Base-by-base conservation (phyloP, 2,329 filamentous ascomycete genomes). In the Colletotrichum orchidophilum region DNA sequence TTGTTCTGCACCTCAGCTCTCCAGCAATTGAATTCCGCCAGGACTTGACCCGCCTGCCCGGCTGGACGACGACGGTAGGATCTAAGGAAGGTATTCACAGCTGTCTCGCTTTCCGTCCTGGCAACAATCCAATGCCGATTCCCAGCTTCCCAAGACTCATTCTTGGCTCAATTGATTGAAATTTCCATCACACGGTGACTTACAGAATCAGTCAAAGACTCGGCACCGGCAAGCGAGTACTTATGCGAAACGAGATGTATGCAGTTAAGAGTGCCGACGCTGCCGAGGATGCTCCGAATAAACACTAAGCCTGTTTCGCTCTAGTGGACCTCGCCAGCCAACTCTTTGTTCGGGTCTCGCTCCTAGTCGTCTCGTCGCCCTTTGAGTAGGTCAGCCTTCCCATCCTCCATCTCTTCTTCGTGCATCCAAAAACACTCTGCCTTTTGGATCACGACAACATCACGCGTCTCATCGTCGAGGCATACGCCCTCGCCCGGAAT, bases 401-500 rank as follows among this genome's bases (percentile, higher is more conserved):
- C 21, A 24, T 58, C 61, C 33, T 26, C 55, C 57, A 57, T 61
- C 61, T 72, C 35, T 52, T n/a, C 66, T 33, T 66, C 66, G 66
- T 70, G 61, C 70, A 72, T 71, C 70, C 29, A 53, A 66, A 49
- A 61, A 55, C 64, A 42, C n/a, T 24, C 52, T 63, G 35, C 55
- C 24, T 39, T 66, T 72, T 60, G 70, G 66, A 72, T 60, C 54
- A 71, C 66, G 46, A 72, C 66, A 65, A 65, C 49, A 57, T 53
- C 39, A 27, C 49, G 42, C 69, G 29, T 66, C 65, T 60, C 60
- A 66, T 72, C 70, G 66, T 72, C 60, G 70, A 72, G 70, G 60
- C 66, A 57, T 64, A 57, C 29, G 70, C 55, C 67, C 70, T 70
- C 66, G 54, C 70, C 65, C 27, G 55, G 70, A 69, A 74, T 64